Base-by-base conservation (phyloP, 331 rosid species). In the Stylosanthes scabra region DNA sequence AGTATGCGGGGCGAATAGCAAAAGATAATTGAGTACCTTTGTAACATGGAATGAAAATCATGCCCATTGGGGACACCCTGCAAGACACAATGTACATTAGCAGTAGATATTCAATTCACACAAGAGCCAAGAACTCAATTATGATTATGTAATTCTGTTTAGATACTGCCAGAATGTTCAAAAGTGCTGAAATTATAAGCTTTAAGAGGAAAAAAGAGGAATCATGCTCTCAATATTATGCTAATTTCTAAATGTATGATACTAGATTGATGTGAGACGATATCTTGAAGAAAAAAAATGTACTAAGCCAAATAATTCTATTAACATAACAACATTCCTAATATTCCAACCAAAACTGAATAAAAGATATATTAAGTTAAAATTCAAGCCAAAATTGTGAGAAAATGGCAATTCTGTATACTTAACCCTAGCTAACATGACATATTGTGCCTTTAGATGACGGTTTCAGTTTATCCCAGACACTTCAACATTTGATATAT, bases 31-130 rank as follows among this genome's bases (percentile, higher is more conserved):
- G 15, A 78, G 58, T 75, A 95, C 97, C 99, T 92, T 90, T 90
- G 88, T 87, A 95, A 72, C 99, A 92, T 51, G 99, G 97, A 85
- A 95, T 90, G 85, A 95, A 95, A 77, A 90, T 79, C 99, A 95
- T 92, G 79, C 97, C 97, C 99, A 88, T 95, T 6, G 93, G 91
- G 63, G 97, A 92, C 63, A 90, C 70, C 79, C 99, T 92, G 91
- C 87, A 84, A 72, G 66, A 71, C 58, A 63, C 52, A 74, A 70
- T 57, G 25, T 70, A 47, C 39, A 80, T 56, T 11, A 80, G 83
- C 68, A 85, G 72, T 68, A 73, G 29, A 58, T 45, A 69, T 51
- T 63, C 44, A 67, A 28, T 66, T 72, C 56, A 68, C 34, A 40
- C 28, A 54, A 60, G 70, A 27, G 12, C 56, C 28, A 59, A 46